Percentiles rank a stretch among this genome's conserved stretches.
Conservation (phyloP, 176 grass and related monocot genomes). For the Chloris gayana region DNA sequence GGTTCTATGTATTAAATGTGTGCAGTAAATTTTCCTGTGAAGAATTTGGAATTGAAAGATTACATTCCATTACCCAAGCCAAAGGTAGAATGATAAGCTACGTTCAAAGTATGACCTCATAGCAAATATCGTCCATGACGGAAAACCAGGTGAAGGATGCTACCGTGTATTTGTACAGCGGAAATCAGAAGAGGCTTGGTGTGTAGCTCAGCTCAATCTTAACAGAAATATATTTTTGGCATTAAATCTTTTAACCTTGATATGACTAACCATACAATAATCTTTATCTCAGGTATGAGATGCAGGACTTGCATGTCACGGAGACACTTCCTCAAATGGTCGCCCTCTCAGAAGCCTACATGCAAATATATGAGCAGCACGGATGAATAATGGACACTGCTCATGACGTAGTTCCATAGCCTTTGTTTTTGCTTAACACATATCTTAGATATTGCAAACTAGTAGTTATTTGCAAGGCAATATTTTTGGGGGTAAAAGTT, state of each 20-base stretch:
- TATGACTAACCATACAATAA: conserved; percentile 6
- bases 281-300: conserved; percentile 75
- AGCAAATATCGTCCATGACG: conserved; percentile 94
- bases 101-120: conserved; percentile 94
- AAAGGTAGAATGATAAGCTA: conserved; percentile 66
- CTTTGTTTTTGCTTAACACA: conserved; percentile 1
- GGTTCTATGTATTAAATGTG: conserved; percentile 15
- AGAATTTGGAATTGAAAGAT: conserved; percentile 98
- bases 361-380: conserved; percentile 99
- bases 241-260: background rate
- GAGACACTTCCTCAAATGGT: conserved; percentile 99
- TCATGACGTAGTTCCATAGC: background rate
- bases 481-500: background rate
- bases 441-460: background rate
- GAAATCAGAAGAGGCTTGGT: conserved; percentile 95
- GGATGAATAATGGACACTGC: conserved; percentile 40
- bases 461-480: conserved; percentile 3
- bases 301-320: conserved; percentile 97
- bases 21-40: conserved; percentile 94
- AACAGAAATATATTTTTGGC: background rate
- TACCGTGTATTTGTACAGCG: conserved; percentile 95
- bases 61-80: conserved; percentile 87
- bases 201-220: conserved; percentile 25
- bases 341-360: conserved; percentile 86
- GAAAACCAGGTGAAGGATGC: conserved; percentile 89